Evolutionary conservation across 1,284 basidiomycete genomes (phyloP), one percentile per base, ranked within the genome.

Genomic region (Phlebopus sp.): DNA sequence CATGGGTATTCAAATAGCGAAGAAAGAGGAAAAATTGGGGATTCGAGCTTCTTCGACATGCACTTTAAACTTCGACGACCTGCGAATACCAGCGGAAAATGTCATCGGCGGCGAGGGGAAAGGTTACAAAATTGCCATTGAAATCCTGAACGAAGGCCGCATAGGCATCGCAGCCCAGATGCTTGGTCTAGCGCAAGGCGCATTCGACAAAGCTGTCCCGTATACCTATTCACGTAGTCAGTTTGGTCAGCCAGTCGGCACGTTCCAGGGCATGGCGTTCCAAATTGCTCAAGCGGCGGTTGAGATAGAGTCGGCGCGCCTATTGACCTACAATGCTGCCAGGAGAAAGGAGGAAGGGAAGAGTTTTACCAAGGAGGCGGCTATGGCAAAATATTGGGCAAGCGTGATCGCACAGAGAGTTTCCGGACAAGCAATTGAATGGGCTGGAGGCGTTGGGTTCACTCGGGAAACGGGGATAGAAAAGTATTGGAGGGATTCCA

Each of bases 21-120:
- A 99, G 79, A 98, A 98, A 76, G 96, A 99, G 70, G 85, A 96
- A 71, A 99, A 99, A 72, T 84, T 99, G 46, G 96, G 96, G 51
- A 99, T 99, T 67, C 80, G 89, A 44, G 94, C 96, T 0, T 96
- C 92, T n/a, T 97, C 93, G 18, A 99, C 96, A 1, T 99, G 96
- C 69, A 86, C 92, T 1, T 79, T 99, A 55, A 92, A 89, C 73
- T 97, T 99, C 67, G 97, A 99, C 72, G 93, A 97, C 64, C 73
- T 99, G 63, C 87, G 84, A 59, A 79, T 99, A 37, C 97, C 96
- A 4, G 86, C 81, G 47, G 93, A 91, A 70, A 98, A 99, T 67
- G 72, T 99, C 50, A 86, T 99, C 58, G 96, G 97, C 17, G 90
- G 89, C 44, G 88, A 87, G 60, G 97, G 96, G 47, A 86, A 90